Percentiles rank a stretch among this genome's conserved stretches.
phyloP scores from a whole-genome alignment of 306 rosid species.

The Abrus pulchellus region DNA sequence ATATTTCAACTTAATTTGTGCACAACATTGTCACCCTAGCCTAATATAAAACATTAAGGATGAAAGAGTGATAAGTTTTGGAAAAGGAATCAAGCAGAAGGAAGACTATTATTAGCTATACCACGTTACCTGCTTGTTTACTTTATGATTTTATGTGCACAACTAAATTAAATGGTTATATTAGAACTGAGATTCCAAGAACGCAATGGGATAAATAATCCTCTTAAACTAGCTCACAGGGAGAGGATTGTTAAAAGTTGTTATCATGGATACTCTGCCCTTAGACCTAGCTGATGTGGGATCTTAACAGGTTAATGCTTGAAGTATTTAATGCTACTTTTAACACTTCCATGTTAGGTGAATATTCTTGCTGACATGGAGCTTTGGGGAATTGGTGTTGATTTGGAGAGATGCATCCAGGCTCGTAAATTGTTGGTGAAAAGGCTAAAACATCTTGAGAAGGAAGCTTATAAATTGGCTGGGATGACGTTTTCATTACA shows the following conservation, averaged over 20 bases:
- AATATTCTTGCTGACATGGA: slow-evolving; percentile 97
- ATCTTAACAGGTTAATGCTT: slow-evolving; percentile 16
- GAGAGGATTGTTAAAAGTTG: neutral
- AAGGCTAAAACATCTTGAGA: slow-evolving; percentile 82
- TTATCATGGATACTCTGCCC: neutral
- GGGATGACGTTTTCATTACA: slow-evolving; percentile 82
- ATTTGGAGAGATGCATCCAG: slow-evolving; percentile 87
- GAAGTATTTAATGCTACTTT: slow-evolving; percentile 40
- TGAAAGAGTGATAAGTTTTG: neutral
- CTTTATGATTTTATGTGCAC: slow-evolving; percentile 11
- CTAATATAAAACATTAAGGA: slow-evolving; percentile 16
- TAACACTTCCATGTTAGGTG: slow-evolving; percentile 63
- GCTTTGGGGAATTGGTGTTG: slow-evolving; percentile 94
- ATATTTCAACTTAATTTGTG: neutral
- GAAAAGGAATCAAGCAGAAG: slow-evolving; percentile 4
- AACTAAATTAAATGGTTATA: slow-evolving; percentile 28
- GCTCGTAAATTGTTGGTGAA: slow-evolving; percentile 84
- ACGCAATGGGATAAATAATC: neutral
- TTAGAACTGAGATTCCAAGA: neutral
- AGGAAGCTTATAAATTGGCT: slow-evolving; percentile 88
- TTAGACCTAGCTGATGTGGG: neutral
- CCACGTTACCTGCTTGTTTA: slow-evolving; percentile 16
- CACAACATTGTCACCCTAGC: slow-evolving; percentile 1
- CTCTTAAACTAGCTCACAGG: neutral
- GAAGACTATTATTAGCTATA: neutral